Conservation (phyloP, 441 rosid species). For the Eutrema salsugineum region DNA sequence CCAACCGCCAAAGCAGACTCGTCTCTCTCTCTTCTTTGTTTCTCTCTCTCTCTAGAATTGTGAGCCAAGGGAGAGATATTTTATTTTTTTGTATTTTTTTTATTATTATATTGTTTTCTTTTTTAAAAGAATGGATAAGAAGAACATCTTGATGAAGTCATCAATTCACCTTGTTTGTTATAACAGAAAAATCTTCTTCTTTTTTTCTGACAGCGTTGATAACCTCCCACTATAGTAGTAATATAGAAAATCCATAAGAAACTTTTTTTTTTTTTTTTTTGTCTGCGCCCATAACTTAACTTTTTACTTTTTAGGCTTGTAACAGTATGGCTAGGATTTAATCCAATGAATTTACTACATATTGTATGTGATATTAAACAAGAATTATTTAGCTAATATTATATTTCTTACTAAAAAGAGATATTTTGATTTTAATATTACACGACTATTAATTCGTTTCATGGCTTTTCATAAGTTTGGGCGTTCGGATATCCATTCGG, state of each 20-base stretch:
- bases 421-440: not conserved
- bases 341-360: too few relatives aligned
- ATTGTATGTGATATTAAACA: not conserved
- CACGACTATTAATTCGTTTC: not conserved
- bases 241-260: not conserved
- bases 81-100: not conserved
- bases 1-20: constrained; percentile 36
- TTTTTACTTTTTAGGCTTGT: not conserved
- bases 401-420: not conserved
- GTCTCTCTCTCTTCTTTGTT: not conserved
- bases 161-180: constrained; percentile 16
- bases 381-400: not conserved
- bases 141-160: constrained; percentile 25
- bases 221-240: not conserved
- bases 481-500: too few relatives aligned
- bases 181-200: constrained; percentile 4
- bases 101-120: not conserved
- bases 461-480: too few relatives aligned
- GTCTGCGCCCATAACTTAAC: not conserved
- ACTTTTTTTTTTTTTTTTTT: not conserved
- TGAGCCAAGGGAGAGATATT: constrained; percentile 12
- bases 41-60: not conserved
- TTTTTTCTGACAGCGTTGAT: not conserved
- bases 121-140: constrained; percentile 27
- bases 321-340: not conserved